These are phyloP conservation scores for Heliamphora pulchella DNA, from an alignment of 179 eudicot genomes.

Conservation along the genomic window DNA sequence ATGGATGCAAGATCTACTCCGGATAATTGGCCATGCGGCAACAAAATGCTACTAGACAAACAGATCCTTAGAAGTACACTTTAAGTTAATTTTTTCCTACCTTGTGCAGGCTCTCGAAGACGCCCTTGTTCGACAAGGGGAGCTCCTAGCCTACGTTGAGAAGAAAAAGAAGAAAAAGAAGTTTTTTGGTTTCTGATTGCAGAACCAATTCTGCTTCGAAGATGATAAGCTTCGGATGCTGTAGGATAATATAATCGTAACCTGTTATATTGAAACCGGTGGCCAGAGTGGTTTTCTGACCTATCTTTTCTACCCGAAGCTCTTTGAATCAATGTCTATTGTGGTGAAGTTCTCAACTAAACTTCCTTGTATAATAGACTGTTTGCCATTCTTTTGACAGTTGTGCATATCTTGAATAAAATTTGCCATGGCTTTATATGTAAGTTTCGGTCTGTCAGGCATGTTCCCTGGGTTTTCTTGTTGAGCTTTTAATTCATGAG, in stretches of 20 bases:
- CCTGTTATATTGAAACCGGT: constrained; percentile 18
- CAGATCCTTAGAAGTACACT: too few relatives aligned
- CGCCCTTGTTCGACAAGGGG: constrained; percentile 47
- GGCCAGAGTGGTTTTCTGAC: constrained; percentile 26
- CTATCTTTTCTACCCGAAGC: neutral
- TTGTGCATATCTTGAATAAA: constrained; percentile 6
- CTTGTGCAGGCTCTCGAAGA: constrained; percentile 70
- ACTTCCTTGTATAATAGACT: constrained; percentile 29
- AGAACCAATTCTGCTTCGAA: neutral
- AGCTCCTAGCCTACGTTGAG: constrained; percentile 61
- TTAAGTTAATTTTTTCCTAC: neutral
- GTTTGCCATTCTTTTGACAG: constrained; percentile 11
- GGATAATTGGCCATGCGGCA: neutral
- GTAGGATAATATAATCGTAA: neutral
- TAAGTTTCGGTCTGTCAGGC: neutral
- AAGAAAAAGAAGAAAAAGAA: constrained; percentile 90
- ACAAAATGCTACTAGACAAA: neutral
- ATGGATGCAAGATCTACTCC: too few relatives aligned
- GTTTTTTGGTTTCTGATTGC: constrained; percentile 30
- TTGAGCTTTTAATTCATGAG: neutral
- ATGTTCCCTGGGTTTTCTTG: neutral
- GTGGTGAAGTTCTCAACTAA: constrained; percentile 9
- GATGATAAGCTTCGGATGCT: constrained; percentile 3
- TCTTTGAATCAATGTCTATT: constrained; percentile 16
- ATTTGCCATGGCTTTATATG: constrained; percentile 3